Conservation (phyloP, 495 filamentous ascomycete genomes). For the Aspergillus haitiensis region DNA sequence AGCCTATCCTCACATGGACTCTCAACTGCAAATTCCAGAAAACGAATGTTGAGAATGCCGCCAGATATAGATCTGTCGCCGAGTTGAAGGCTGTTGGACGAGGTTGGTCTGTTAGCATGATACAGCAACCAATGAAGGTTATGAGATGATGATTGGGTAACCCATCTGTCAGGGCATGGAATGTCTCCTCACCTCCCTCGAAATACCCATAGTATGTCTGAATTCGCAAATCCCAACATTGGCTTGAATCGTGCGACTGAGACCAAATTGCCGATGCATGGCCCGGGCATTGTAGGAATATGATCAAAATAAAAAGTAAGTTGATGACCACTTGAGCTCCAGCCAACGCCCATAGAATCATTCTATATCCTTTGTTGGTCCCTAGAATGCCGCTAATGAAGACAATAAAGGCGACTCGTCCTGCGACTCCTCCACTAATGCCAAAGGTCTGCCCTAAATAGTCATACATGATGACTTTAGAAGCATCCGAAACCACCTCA, state of each 20-base stretch:
- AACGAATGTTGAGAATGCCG: background rate
- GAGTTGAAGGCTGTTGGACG: constrained; percentile 2
- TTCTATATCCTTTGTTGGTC: background rate
- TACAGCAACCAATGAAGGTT: background rate
- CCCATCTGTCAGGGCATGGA: no score
- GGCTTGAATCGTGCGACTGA: background rate
- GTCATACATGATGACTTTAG: background rate
- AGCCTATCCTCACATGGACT: background rate
- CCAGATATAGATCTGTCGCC: background rate
- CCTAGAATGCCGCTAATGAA: constrained; percentile 1
- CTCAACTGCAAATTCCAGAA: constrained; percentile 4
- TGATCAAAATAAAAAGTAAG: constrained; percentile 1
- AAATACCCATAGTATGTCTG: constrained; percentile 6
- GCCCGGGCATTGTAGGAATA: background rate
- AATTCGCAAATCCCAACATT: constrained; percentile 1
- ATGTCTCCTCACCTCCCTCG: background rate
- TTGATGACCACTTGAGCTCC: constrained; percentile 1
- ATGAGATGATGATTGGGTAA: background rate
- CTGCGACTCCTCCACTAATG: constrained; percentile 1
- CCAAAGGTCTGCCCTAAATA: constrained; percentile 1
- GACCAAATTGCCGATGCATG: background rate
- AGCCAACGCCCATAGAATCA: constrained; percentile 1
- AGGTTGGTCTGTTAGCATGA: background rate
- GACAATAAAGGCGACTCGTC: background rate
- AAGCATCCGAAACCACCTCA: background rate